A percentile compares a stretch with the other conserved stretches of the same genome.
Evolutionary conservation across 768 basidiomycete genomes (phyloP).

Genomic region (Auricularia sp.): DNA sequence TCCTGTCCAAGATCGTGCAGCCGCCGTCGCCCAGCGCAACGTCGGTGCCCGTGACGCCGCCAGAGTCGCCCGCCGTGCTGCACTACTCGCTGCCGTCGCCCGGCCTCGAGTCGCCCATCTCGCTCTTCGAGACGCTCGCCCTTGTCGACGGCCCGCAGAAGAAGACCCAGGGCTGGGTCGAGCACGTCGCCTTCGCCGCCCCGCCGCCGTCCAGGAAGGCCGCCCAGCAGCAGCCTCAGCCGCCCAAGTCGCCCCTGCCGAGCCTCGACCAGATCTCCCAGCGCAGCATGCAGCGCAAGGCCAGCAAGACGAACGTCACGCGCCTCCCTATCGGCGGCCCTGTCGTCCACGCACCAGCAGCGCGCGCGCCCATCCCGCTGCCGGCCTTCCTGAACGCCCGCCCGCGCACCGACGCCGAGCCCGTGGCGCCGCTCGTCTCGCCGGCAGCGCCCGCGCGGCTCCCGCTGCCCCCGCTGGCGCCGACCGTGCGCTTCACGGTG

Average conservation of each 20-base stretch:
- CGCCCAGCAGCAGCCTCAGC: background rate
- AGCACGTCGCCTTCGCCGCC: constrained; percentile 48
- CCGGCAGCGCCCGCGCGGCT: constrained; percentile 25
- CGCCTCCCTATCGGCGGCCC: constrained; percentile 27
- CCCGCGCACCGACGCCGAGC: constrained; percentile 29
- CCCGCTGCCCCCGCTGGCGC: background rate
- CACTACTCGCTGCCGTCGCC: constrained; percentile 62
- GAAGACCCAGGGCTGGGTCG: constrained; percentile 43
- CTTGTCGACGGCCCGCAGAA: constrained; percentile 17
- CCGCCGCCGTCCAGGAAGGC: constrained; percentile 2
- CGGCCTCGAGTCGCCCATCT: constrained; percentile 52
- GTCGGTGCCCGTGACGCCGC: constrained; percentile 50
- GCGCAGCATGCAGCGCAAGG: constrained; percentile 7
- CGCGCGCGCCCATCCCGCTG: constrained; percentile 16
- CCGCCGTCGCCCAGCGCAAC: constrained; percentile 53
- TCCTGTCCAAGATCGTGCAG: constrained; percentile 64
- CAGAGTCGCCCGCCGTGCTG: constrained; percentile 59
- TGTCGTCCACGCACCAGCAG: constrained; percentile 26
- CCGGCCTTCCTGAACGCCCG: constrained; percentile 24
- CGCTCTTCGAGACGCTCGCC: constrained; percentile 41
- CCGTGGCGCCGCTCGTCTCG: constrained; percentile 41
- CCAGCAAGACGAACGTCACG: constrained; percentile 5
- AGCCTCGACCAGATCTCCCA: constrained; percentile 68
- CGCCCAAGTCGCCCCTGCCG: constrained; percentile 32
- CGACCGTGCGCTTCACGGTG: constrained; percentile 28